Evolutionary conservation across 148 eudicot species (phyloP).

Genomic region (Persicaria maculosa): DNA sequence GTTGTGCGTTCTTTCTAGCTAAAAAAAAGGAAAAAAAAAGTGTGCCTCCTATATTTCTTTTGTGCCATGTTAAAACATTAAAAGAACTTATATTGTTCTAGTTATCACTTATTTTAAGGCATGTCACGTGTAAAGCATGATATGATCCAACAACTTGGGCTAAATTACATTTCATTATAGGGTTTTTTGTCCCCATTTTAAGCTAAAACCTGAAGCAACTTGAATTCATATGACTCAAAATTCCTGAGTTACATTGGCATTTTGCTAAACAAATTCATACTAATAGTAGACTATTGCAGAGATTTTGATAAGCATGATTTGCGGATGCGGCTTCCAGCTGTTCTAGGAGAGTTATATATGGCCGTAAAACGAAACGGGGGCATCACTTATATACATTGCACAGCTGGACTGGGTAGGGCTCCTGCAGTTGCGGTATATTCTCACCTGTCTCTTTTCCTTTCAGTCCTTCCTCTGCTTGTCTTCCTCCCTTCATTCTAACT

Average conservation of each 20-base stretch:
- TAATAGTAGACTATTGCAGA: conserved; percentile 29
- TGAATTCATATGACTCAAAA: not conserved
- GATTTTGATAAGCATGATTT: conserved; percentile 88
- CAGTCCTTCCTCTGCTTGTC: not conserved
- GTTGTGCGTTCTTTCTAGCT: conserved; percentile 21
- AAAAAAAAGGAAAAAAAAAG: not conserved
- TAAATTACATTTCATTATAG: no score
- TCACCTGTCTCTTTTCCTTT: not conserved
- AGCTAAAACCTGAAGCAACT: not conserved
- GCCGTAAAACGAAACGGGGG: conserved; percentile 74
- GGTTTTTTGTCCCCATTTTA: not conserved
- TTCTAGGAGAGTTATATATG: conserved; percentile 58
- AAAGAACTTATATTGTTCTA: not conserved
- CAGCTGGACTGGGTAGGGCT: conserved; percentile 98
- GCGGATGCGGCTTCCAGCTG: conserved; percentile 85
- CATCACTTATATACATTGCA: conserved; percentile 84
- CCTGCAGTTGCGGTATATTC: conserved; percentile 80
- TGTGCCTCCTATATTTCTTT: not conserved
- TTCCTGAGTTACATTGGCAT: not conserved
- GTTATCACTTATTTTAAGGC: not conserved
- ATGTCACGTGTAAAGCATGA: not conserved
- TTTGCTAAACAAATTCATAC: conserved; percentile 3
- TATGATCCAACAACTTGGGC: not conserved
- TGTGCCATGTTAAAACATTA: not conserved
- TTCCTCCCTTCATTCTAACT: not conserved